These are phyloP conservation scores for Liriodendron chinense DNA, from an alignment of 164 flowering plant genomes.

Conservation along the genomic window DNA sequence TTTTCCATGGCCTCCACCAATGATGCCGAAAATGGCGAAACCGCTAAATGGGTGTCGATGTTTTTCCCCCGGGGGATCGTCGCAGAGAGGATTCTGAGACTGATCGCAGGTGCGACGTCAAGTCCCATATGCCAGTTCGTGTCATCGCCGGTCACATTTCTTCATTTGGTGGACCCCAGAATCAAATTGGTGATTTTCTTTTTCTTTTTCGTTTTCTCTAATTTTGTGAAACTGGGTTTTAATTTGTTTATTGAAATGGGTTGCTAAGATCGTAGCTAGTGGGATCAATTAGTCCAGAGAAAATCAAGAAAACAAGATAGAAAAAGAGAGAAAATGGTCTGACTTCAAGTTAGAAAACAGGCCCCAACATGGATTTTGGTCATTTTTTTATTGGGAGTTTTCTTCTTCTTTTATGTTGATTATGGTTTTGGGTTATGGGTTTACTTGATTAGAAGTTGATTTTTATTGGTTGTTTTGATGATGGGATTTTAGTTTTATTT, in stretches of 20 bases:
- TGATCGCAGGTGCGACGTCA: constrained; percentile 73
- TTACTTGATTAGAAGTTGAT: background rate
- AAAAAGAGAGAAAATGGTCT: background rate
- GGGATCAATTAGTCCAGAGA: background rate
- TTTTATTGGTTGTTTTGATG: background rate
- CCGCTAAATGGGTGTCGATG: constrained; percentile 47
- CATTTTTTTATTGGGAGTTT: background rate
- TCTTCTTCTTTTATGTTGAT: background rate
- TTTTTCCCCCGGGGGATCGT: constrained; percentile 40
- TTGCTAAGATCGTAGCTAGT: background rate
- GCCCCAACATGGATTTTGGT: background rate
- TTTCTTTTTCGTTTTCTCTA: background rate
- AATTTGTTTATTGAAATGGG: background rate
- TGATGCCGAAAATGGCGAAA: constrained; percentile 15
- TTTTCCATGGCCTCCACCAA: constrained; percentile 18
- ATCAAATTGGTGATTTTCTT: constrained; percentile 63
- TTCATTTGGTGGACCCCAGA: constrained; percentile 87
- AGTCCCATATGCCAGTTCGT: constrained; percentile 89
- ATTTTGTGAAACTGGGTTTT: background rate
- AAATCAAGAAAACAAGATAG: background rate
- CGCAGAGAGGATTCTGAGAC: constrained; percentile 63
- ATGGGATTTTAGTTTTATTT: background rate
- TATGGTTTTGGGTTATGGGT: background rate
- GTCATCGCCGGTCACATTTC: constrained; percentile 75
- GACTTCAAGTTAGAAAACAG: background rate